Evolutionary conservation across 768 basidiomycete species (phyloP), one percentile per base, ranked within the genome.

Genomic region (Tulasnella sp.): DNA sequence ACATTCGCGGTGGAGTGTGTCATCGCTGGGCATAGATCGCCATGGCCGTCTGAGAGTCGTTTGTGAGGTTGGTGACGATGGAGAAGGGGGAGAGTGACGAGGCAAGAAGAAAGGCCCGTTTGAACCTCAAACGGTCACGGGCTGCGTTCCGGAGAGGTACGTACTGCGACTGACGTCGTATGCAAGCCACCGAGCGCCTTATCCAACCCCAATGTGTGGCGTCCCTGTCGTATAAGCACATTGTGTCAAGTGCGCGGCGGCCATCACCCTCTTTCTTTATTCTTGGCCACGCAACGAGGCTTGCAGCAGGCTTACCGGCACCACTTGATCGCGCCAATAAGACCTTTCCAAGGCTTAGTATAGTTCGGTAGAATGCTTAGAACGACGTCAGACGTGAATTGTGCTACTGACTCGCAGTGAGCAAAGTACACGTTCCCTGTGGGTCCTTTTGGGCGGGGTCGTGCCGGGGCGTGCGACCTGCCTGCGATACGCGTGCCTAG

Each of bases 211-310:
- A 28, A 37, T 6, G 64, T 69, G 64, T 69, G 64, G 64, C 64
- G 64, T 69, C 34, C 64, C 64, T 69, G 28, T 37, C 34, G 28
- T 24, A 54, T 18, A 7, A 34, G 18, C 28, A 34, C 64, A 37
- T 69, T 69, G 64, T 37, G 64, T 69, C 28, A 69, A 69, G 64
- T 54, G 54, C 54, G 11, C 54, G 64, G 28, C 31, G 31, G 28
- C 64, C 64, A 69, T 69, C 31, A 69, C 64, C 31, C 31, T 69
- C 31, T 9, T 69, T 69, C 34, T 28, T 31, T 69, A 69, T 69
- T 37, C 64, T 69, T 69, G 64, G 64, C 64, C 28, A 69, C 9
- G 64, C 64, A 69, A 69, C 34, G 64, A 69, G 64, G 64, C 64
- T 14, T 12, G 34, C 31, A 2, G 64, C 6, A 69, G 64, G 64